phyloP scores from a whole-genome alignment of 768 basidiomycete species.

The Lentinula edodes region DNA sequence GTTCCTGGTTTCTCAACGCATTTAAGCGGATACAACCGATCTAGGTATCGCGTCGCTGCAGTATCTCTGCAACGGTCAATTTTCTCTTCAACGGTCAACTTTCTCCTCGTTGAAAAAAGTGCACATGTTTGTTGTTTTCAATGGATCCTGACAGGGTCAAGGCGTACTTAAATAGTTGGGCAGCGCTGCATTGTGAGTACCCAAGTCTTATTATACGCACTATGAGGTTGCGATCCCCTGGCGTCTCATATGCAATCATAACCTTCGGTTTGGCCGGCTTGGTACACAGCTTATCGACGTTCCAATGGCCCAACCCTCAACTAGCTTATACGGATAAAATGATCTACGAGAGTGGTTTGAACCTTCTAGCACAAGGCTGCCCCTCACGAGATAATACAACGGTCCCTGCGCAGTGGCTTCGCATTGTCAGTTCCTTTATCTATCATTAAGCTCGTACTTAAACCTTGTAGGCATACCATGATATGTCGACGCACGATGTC shows the following conservation, averaged over 20 bases:
- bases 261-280: neutral
- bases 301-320: neutral
- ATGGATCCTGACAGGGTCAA: no score
- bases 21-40: no score
- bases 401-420: constrained; percentile 35
- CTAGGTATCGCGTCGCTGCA: no score
- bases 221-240: neutral
- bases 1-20: no score
- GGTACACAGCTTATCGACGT: neutral
- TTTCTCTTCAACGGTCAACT: no score
- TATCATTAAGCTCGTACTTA: neutral
- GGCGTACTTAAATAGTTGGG: no score
- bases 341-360: neutral
- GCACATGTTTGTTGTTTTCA: no score
- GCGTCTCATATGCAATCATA: neutral
- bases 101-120: no score
- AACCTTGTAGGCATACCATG: constrained; percentile 36
- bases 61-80: no score
- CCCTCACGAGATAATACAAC: constrained; percentile 21
- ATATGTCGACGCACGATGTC: constrained; percentile 41
- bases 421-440: constrained; percentile 22
- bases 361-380: constrained; percentile 18
- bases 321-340: neutral
- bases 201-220: neutral
- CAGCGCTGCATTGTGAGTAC: neutral